phyloP scores from a whole-genome alignment of 352 stramenopile species.

The Phytophthora tentaculata region DNA sequence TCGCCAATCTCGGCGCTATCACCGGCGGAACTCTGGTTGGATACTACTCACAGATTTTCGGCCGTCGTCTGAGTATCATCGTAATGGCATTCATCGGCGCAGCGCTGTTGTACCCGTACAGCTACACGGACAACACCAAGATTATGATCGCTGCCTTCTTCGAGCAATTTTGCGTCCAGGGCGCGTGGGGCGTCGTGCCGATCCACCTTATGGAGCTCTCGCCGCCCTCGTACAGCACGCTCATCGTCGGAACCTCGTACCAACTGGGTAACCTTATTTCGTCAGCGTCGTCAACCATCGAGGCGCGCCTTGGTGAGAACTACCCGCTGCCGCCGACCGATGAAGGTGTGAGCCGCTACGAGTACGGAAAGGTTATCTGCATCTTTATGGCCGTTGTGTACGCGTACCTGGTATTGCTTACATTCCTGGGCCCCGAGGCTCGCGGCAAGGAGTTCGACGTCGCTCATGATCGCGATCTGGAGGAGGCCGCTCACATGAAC shows the following conservation, averaged over 20 bases:
- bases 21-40: slow-evolving; percentile 45
- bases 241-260: slow-evolving; percentile 55
- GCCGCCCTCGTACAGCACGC: slow-evolving; percentile 50
- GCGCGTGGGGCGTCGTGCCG: slow-evolving; percentile 56
- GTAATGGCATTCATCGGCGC: slow-evolving; percentile 35
- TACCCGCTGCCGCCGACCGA: slow-evolving; percentile 44
- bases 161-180: slow-evolving; percentile 56
- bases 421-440: slow-evolving; percentile 47
- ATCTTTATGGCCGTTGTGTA: slow-evolving; percentile 54
- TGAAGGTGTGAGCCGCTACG: slow-evolving; percentile 38
- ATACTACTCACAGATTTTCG: slow-evolving; percentile 59
- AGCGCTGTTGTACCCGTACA: slow-evolving; percentile 57
- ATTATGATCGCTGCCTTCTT: slow-evolving; percentile 53
- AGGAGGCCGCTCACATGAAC: slow-evolving; percentile 37
- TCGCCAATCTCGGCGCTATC: slow-evolving; percentile 54
- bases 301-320: slow-evolving; percentile 45
- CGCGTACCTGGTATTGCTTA: slow-evolving; percentile 47
- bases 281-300: slow-evolving; percentile 52
- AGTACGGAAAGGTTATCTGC: slow-evolving; percentile 57
- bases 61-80: slow-evolving; percentile 50
- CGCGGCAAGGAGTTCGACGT: slow-evolving; percentile 57
- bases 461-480: slow-evolving; percentile 39
- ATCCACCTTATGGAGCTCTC: slow-evolving; percentile 65
- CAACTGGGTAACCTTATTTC: slow-evolving; percentile 66
- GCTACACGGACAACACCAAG: slow-evolving; percentile 31